Evolutionary conservation across 495 filamentous ascomycete species (phyloP).

Genomic region (Amorphotheca resinae): DNA sequence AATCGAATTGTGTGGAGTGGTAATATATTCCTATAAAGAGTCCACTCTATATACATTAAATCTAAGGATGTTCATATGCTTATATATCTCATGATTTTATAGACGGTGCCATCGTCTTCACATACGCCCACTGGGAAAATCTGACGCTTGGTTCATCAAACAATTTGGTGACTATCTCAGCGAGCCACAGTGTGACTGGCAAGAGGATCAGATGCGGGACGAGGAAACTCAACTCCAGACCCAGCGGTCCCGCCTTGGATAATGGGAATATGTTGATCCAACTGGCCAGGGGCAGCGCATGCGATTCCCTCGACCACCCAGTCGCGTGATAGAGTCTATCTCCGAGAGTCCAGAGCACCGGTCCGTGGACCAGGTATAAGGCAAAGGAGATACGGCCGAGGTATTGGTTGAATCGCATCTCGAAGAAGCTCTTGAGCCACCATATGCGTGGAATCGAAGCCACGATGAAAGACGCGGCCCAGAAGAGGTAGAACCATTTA

Average conservation of each 20-base stretch:
- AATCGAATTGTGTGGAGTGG: too few species aligned
- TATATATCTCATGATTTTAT: neutral
- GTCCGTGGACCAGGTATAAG: constrained; percentile 45
- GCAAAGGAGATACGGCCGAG: constrained; percentile 45
- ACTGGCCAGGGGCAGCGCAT: constrained; percentile 23
- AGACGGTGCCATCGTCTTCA: constrained; percentile 20
- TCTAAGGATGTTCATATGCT: neutral
- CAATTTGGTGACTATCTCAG: constrained; percentile 39
- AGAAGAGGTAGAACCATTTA: constrained; percentile 43
- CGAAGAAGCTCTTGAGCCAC: constrained; percentile 41
- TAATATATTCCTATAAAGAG: too few species aligned
- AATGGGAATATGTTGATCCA: constrained; percentile 14
- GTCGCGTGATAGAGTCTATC: constrained; percentile 38
- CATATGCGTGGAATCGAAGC: constrained; percentile 40
- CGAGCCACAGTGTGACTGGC: constrained; percentile 43
- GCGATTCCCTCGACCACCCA: constrained; percentile 35
- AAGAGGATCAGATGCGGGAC: constrained; percentile 40
- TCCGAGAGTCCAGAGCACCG: constrained; percentile 38
- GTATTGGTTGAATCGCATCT: constrained; percentile 45
- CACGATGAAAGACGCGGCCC: constrained; percentile 40
- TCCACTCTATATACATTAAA: neutral
- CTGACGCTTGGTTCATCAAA: constrained; percentile 45
- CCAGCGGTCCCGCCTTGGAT: constrained; percentile 31
- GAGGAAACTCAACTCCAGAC: constrained; percentile 41
- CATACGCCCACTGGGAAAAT: constrained; percentile 42